Base-by-base conservation (phyloP, 805 yeast genomes). In the Kodamaea jinghongensis region DNA sequence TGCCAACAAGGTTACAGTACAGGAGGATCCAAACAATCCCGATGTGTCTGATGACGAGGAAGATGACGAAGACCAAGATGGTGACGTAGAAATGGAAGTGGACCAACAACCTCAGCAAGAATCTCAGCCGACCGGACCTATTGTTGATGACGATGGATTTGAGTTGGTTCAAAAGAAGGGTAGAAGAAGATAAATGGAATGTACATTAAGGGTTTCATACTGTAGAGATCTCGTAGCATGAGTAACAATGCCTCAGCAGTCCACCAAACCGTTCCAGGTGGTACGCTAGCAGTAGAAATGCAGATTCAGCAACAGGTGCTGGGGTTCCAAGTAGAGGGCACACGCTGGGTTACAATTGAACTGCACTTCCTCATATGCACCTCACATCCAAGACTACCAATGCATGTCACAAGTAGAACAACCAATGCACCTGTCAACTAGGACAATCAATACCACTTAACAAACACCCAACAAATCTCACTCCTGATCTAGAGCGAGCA, bases 81-180 rank as follows among this genome's bases (percentile, higher is more conserved):
- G 49, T 2, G 73, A 61, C 4, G 59, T 53, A 22, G 51, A 46
- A 7, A 63, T 66, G 68, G 66, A 64, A 11, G 50, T 61, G 2
- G 65, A 62, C 33, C 55, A 55, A 26, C 37, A 28, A 16, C 28
- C 26, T 6, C 45, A 47, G 28, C 38, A 32, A 28, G 13, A 16
- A 15, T 20, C 23, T 6, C 28, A 28, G 12, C 62, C 62, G 13
- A 44, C 44, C 13, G 85, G 73, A 8, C 95, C 96, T 2, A 57
- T 84, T 7, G 73, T 91, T 6, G 98, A 91, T 56, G 98, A 91
- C 25, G 98, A 91, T 56, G 99, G 98, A 1, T 91, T 91, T 55
- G 93, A 89, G 51, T 63, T 88, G 45, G 97, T 91, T 3, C 88
- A 81, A 52, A 81, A 77, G 55, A 81, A 78, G 54, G 81, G 85